phyloP scores from a whole-genome alignment of 768 basidiomycete genomes.

The Phaffia australis region DNA sequence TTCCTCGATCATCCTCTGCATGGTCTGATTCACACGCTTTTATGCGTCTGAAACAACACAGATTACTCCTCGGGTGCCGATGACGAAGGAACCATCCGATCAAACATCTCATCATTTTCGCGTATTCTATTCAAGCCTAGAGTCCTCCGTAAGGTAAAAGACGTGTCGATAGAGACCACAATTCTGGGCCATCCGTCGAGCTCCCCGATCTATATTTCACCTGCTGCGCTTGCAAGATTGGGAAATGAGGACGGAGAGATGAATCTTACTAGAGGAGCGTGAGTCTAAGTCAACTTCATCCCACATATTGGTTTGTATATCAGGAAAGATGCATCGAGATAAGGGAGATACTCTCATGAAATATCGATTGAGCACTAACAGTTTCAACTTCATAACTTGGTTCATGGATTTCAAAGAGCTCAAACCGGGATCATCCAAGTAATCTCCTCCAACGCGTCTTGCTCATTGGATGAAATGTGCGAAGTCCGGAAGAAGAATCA shows the following conservation, averaged over 20 bases:
- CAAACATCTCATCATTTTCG: constrained; percentile 13
- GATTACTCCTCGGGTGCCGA: constrained; percentile 18
- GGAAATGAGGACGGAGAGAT: constrained; percentile 25
- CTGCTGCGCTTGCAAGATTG: constrained; percentile 24
- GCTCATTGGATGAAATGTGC: constrained; percentile 33
- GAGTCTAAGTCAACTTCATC: background rate
- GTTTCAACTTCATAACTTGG: too few species aligned
- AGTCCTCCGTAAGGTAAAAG: constrained; percentile 20
- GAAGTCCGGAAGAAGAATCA: constrained; percentile 28
- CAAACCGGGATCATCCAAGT: constrained; percentile 31
- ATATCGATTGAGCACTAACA: too few species aligned
- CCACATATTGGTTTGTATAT: background rate
- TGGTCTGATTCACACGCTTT: background rate
- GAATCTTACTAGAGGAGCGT: constrained; percentile 24
- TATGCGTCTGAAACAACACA: background rate
- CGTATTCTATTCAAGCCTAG: constrained; percentile 21
- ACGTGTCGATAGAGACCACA: constrained; percentile 17
- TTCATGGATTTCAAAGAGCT: constrained; percentile 1
- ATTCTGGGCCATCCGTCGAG: constrained; percentile 17
- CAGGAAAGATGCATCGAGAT: too few species aligned
- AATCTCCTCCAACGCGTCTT: constrained; percentile 32
- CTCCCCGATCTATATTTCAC: constrained; percentile 20
- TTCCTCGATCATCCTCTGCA: background rate
- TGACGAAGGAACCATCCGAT: constrained; percentile 2
- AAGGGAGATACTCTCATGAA: too few species aligned